Base-by-base conservation (phyloP, 2,329 filamentous ascomycete species). In the Chaetomiaceae sp. region DNA sequence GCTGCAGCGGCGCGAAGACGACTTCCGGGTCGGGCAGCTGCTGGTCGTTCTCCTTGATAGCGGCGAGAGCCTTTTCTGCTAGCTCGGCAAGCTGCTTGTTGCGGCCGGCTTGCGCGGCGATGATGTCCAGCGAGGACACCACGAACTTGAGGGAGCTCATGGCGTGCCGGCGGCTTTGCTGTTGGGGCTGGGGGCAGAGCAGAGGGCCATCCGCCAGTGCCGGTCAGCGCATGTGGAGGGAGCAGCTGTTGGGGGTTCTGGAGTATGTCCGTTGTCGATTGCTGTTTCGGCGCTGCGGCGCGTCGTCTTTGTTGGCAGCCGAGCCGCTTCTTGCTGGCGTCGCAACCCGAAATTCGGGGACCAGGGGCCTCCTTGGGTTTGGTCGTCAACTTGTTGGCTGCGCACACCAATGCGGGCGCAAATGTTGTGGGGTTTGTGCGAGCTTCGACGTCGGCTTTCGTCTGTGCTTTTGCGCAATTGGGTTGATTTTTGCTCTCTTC, bases 101-200 rank as follows among this genome's bases (percentile, higher is more conserved):
- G 68, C 83, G 87, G 65, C 86, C 79, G 42, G 90, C 89, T 71
- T 98, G 91, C 46, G 84, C 79, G 50, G 86, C 87, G 62, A 98
- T 96, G 63, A 83, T 84, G 73, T 96, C 93, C 63, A 98, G 72
- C 32, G 93, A 91, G 61, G 87, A 90, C 61, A 94, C 83, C 60
- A 98, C 88, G 65, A 98, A 98, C 60, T 96, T 90, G 60, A 95
- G 83, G 57, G 93, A 97, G 76, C 85, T 95, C 73, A 95, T 85
- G 58, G 81, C 84, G 63, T 81, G 77, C 60, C 71, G 62, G 59
- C 58, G 54, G n/a, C n/a, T n/a, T 57, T 57, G 56, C 26, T 43
- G 39, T 44, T 22, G 39, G 42, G 35, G 19, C 38, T 26, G 10
- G 11, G 32, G 15, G 12, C 18, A 27, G 51, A 55, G 53, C 64